Evolutionary conservation across 129 eudicot genomes (phyloP).

Genomic region (Artemisia tridentata): DNA sequence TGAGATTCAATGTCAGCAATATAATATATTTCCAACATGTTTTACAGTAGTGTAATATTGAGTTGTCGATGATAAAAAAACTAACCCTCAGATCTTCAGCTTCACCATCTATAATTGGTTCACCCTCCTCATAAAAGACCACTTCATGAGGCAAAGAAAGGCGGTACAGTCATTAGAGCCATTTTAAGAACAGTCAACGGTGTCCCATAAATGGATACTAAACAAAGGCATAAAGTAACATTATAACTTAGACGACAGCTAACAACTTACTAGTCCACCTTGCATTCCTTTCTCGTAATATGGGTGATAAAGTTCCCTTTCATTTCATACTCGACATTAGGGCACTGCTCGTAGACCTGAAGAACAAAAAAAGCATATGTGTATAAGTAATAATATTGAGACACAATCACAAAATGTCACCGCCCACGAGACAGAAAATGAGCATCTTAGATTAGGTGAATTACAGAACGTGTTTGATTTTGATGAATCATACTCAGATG

Average conservation of each 20-base stretch:
- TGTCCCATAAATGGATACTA: no score
- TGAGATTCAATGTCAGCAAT: slow-evolving; percentile 13
- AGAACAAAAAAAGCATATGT: slow-evolving; percentile 14
- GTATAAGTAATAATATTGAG: background rate
- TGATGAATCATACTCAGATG: no score
- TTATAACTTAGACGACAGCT: no score
- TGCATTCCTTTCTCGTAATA: no score
- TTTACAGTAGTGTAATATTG: slow-evolving; percentile 4
- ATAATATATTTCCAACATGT: background rate
- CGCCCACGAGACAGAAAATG: background rate
- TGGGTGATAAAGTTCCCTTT: no score
- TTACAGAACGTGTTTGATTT: no score
- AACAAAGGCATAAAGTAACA: no score
- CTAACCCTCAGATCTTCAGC: slow-evolving; percentile 91
- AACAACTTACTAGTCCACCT: no score
- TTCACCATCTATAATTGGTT: slow-evolving; percentile 91
- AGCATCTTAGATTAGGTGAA: background rate
- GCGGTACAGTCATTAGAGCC: no score
- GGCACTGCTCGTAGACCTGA: no score
- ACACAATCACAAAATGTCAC: background rate
- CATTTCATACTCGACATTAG: slow-evolving; percentile 81
- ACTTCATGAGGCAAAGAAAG: slow-evolving; percentile 57
- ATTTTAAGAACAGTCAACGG: no score
- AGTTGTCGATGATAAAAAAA: slow-evolving; percentile 7
- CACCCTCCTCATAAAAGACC: slow-evolving; percentile 88